These are phyloP conservation scores for Fusarium continuum DNA, from an alignment of 2,329 filamentous ascomycete genomes.

Conservation along the genomic window DNA sequence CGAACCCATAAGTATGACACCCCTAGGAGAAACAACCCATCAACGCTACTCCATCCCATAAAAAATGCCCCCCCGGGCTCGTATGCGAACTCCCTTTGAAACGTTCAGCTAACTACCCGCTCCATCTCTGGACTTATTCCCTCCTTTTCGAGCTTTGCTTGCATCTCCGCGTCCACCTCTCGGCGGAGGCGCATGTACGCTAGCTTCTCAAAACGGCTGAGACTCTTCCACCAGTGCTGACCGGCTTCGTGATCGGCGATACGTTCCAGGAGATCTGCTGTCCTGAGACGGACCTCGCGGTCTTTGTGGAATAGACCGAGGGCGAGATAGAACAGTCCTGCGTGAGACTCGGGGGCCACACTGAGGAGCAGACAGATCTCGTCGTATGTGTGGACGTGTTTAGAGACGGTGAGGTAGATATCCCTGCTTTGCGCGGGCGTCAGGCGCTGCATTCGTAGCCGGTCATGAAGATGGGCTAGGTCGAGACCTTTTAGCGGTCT, in stretches of 20 bases:
- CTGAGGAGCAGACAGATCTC: slow-evolving; percentile 86
- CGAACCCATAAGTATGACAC: slow-evolving; percentile 29
- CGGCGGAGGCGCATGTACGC: slow-evolving; percentile 83
- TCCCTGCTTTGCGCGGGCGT: slow-evolving; percentile 79
- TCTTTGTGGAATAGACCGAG: slow-evolving; percentile 93
- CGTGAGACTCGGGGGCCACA: slow-evolving; percentile 85
- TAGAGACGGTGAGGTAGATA: slow-evolving; percentile 83
- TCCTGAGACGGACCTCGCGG: slow-evolving; percentile 77
- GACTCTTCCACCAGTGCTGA: slow-evolving; percentile 87
- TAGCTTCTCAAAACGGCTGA: slow-evolving; percentile 89
- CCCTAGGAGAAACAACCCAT: slow-evolving; percentile 29
- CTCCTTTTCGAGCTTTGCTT: slow-evolving; percentile 57
- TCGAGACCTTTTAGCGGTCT: slow-evolving; percentile 83
- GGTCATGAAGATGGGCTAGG: slow-evolving; percentile 91
- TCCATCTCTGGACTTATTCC: slow-evolving; percentile 53
- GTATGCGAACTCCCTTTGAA: background rate
- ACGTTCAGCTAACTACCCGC: slow-evolving; percentile 59
- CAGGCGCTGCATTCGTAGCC: slow-evolving; percentile 83
- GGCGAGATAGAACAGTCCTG: slow-evolving; percentile 89
- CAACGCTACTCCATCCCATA: slow-evolving; percentile 20
- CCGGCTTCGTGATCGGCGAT: slow-evolving; percentile 89
- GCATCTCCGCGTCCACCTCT: slow-evolving; percentile 65
- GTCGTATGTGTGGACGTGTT: slow-evolving; percentile 80
- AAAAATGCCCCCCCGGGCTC: slow-evolving; percentile 14
- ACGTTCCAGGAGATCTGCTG: slow-evolving; percentile 82